A percentile compares a stretch with the other conserved stretches of the same genome.
Evolutionary conservation across 2,329 filamentous ascomycete genomes (phyloP).

Genomic region (Trichophyton simii): DNA sequence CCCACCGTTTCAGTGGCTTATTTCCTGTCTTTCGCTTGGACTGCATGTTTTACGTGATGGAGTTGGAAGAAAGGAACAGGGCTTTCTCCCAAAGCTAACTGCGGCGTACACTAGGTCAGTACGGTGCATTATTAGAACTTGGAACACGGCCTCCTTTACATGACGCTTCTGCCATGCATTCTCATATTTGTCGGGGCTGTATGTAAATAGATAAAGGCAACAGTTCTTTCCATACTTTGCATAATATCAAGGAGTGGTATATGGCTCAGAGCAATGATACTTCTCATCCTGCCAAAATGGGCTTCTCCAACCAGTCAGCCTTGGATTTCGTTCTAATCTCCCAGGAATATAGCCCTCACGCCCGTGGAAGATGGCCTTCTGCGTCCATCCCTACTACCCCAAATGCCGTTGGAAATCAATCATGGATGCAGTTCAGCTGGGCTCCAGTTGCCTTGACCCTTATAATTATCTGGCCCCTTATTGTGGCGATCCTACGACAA

Average conservation of each 20-base stretch:
- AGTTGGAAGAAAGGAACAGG: background rate
- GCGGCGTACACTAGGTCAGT: background rate
- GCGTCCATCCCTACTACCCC: background rate
- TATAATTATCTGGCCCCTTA: background rate
- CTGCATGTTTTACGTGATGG: background rate
- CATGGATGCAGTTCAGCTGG: background rate
- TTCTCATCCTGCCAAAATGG: background rate
- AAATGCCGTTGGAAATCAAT: background rate
- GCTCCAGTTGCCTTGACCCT: background rate
- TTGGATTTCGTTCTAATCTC: background rate
- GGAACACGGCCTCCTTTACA: background rate
- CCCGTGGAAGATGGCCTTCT: background rate
- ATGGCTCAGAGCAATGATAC: background rate
- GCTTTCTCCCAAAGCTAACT: background rate
- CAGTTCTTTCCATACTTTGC: background rate
- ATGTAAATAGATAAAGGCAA: background rate
- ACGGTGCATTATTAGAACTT: background rate
- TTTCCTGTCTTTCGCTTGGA: background rate
- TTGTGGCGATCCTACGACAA: constrained; percentile 1
- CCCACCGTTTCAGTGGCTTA: background rate
- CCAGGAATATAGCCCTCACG: background rate
- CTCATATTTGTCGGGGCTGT: background rate
- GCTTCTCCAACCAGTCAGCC: background rate
- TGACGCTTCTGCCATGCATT: background rate
- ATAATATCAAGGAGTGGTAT: background rate